A percentile compares a stretch with the other conserved stretches of the same genome.
phyloP scores from a whole-genome alignment of 148 eudicot species.

The Bassia scoparia region DNA sequence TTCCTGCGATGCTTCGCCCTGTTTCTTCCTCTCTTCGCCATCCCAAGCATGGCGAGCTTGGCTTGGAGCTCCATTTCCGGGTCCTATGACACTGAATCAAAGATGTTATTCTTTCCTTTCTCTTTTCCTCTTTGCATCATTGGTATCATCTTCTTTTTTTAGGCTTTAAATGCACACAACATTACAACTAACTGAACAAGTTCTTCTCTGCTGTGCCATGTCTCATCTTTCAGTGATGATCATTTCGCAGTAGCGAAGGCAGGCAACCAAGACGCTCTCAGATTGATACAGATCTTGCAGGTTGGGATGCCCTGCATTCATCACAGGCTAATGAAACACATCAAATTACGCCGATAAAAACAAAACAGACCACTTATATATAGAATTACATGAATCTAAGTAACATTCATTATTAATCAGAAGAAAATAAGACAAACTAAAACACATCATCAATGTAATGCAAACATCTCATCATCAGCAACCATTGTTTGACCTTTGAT shows the following conservation, averaged over 20 bases:
- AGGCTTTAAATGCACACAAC: background rate
- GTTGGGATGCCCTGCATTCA: background rate
- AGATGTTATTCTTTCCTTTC: slow-evolving; percentile 60
- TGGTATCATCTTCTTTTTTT: slow-evolving; percentile 30
- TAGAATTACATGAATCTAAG: background rate
- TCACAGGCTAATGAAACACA: background rate
- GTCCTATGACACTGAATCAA: slow-evolving; percentile 38
- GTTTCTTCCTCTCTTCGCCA: slow-evolving; percentile 51
- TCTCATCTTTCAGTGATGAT: too few relatives aligned
- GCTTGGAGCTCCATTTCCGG: slow-evolving; percentile 58
- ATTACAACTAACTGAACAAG: background rate
- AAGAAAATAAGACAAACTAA: background rate
- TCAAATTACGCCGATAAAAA: background rate
- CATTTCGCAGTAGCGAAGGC: too few relatives aligned
- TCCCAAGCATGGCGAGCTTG: slow-evolving; percentile 55
- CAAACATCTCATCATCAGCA: too few relatives aligned
- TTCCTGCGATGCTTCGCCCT: slow-evolving; percentile 53
- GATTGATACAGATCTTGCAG: background rate
- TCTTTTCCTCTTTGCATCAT: slow-evolving; percentile 50
- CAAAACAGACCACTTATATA: background rate
- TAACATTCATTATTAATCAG: background rate
- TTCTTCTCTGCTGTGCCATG: background rate
- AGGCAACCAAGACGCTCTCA: background rate
- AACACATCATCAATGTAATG: background rate
- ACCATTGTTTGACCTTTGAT: background rate